Conservation (phyloP, 176 grass and related monocot species). For the Oryza nivara region DNA sequence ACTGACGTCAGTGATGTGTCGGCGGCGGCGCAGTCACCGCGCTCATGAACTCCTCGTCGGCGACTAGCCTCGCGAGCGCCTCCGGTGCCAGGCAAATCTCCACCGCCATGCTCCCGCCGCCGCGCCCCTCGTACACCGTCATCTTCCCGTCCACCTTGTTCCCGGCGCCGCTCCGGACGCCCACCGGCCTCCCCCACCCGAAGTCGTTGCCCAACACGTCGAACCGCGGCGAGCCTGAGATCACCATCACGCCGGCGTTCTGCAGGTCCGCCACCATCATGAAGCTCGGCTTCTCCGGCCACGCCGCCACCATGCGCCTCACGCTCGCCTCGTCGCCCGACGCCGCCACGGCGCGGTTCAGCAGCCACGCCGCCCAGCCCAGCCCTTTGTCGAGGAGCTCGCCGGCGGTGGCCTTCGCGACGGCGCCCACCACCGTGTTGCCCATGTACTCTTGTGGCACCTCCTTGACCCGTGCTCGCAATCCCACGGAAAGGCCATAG, state of each 20-base stretch:
- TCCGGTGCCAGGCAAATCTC: slow-evolving; percentile 8
- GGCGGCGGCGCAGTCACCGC: neutral
- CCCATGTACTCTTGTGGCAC: slow-evolving; percentile 32
- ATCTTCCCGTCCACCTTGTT: slow-evolving; percentile 35
- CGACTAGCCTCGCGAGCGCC: slow-evolving; percentile 14
- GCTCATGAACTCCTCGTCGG: slow-evolving; percentile 35
- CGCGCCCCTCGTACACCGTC: neutral
- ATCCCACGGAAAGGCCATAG: slow-evolving; percentile 32
- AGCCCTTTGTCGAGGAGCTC: slow-evolving; percentile 25
- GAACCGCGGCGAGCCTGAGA: slow-evolving; percentile 50
- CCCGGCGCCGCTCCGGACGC: slow-evolving; percentile 28
- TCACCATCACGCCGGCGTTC: neutral
- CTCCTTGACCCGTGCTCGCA: slow-evolving; percentile 6
- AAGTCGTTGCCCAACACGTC: slow-evolving; percentile 46
- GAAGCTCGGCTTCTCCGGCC: neutral
- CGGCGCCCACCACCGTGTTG: slow-evolving; percentile 22
- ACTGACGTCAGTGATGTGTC: no score
- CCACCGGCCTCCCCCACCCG: slow-evolving; percentile 42
- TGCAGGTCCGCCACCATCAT: neutral
- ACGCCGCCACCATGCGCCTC: neutral
- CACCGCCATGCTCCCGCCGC: neutral
- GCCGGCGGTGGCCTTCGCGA: neutral
- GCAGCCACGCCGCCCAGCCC: slow-evolving; percentile 24
- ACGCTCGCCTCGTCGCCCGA: slow-evolving; percentile 21
- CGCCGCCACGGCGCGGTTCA: slow-evolving; percentile 27